phyloP scores from a whole-genome alignment of 2,329 filamentous ascomycete species.

The Ophiostoma piceae region DNA sequence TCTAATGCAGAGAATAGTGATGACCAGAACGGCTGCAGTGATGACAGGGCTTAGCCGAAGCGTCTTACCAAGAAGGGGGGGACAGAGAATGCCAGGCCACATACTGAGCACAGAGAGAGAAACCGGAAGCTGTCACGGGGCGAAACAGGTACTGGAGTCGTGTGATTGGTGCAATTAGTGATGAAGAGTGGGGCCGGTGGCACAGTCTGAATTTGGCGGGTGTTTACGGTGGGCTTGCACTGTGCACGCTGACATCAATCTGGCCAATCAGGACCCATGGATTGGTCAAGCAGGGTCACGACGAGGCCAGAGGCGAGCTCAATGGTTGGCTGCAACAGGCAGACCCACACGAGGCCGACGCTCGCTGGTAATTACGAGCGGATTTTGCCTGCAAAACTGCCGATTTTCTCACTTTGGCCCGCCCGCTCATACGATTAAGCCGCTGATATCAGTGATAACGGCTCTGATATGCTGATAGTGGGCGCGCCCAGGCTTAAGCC shows the following conservation, averaged over 20 bases:
- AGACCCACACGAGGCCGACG: neutral
- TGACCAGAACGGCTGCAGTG: neutral
- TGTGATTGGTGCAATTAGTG: neutral
- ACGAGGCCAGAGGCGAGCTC: constrained; percentile 6
- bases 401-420: neutral
- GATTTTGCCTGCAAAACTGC: constrained; percentile 13
- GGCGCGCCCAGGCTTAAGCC: neutral
- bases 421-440: neutral
- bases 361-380: constrained; percentile 22
- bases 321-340: neutral
- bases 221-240: neutral
- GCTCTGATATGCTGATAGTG: neutral
- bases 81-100: constrained; percentile 17
- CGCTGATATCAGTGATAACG: neutral
- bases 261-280: constrained; percentile 30
- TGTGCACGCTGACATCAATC: constrained; percentile 19
- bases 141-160: neutral
- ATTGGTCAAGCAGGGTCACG: constrained; percentile 31
- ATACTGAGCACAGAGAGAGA: neutral
- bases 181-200: neutral
- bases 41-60: neutral
- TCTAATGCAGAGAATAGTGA: constrained; percentile 8
- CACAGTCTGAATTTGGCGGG: neutral
- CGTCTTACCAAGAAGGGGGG: neutral
- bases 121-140: constrained; percentile 1